Conservation (phyloP, 2,329 filamentous ascomycete genomes). For the Thermoascus crustaceus region DNA sequence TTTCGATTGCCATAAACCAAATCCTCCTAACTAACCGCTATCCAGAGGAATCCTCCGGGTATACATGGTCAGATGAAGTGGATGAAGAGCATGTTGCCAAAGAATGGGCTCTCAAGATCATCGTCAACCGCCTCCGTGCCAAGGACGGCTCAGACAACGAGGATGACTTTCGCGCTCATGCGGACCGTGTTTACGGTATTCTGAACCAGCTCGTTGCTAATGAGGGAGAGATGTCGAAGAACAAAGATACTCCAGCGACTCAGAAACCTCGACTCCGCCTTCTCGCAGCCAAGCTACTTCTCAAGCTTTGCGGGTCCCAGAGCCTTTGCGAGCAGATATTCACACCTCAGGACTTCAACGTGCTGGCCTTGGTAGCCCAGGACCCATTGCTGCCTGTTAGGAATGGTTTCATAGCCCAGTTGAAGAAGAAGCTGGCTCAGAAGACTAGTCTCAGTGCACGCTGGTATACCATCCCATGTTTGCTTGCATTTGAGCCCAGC, state of each 20-base stretch:
- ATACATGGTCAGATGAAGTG: slow-evolving; percentile 61
- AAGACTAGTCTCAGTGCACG: slow-evolving; percentile 65
- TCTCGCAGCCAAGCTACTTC: slow-evolving; percentile 65
- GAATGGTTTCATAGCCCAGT: slow-evolving; percentile 67
- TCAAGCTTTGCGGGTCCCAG: slow-evolving; percentile 76
- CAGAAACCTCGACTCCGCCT: slow-evolving; percentile 78
- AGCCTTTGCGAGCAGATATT: slow-evolving; percentile 66
- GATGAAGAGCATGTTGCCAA: slow-evolving; percentile 81
- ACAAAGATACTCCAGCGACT: slow-evolving; percentile 62
- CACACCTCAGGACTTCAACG: slow-evolving; percentile 66
- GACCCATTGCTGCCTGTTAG: slow-evolving; percentile 68
- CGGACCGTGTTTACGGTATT: slow-evolving; percentile 65
- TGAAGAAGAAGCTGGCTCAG: slow-evolving; percentile 61
- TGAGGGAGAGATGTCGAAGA: slow-evolving; percentile 72
- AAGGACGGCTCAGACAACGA: slow-evolving; percentile 42
- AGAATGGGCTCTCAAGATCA: slow-evolving; percentile 69
- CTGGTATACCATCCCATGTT: slow-evolving; percentile 84
- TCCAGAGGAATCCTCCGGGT: slow-evolving; percentile 43
- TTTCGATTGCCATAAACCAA: slow-evolving; percentile 67
- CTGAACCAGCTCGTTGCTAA: slow-evolving; percentile 67
- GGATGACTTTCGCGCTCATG: slow-evolving; percentile 42
- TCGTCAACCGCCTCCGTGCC: slow-evolving; percentile 77
- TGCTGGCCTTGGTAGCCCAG: slow-evolving; percentile 71
- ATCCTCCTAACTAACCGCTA: slow-evolving; percentile 64
- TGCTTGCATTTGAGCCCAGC: slow-evolving; percentile 84